Evolutionary conservation across 768 basidiomycete genomes (phyloP).

Genomic region (Phanerochaete sordida): DNA sequence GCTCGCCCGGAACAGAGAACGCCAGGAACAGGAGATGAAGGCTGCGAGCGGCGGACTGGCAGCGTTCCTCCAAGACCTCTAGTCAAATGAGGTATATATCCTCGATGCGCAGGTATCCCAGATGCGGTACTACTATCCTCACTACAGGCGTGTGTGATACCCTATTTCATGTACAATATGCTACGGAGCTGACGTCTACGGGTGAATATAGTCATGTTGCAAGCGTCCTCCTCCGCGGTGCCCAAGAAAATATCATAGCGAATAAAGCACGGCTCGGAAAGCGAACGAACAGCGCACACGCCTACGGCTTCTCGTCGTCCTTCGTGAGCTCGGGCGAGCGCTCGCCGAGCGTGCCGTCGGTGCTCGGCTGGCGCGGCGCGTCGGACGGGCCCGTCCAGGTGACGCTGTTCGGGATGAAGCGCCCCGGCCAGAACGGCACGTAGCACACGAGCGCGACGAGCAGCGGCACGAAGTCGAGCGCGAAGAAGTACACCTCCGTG

Average conservation of each 20-base stretch:
- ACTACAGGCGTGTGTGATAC: not conserved
- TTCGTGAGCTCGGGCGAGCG: not conserved
- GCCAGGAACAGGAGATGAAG: constrained; percentile 40
- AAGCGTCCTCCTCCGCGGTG: not conserved
- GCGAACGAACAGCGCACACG: not conserved
- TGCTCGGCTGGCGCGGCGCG: not conserved
- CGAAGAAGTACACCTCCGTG: constrained; percentile 63
- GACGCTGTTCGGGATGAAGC: constrained; percentile 36
- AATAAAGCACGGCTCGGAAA: not conserved
- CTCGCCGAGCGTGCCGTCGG: not conserved
- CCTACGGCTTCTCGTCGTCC: not conserved
- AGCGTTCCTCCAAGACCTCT: constrained; percentile 44
- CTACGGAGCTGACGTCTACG: not conserved
- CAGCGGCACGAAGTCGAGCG: constrained; percentile 63
- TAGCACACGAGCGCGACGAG: constrained; percentile 57
- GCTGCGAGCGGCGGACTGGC: constrained; percentile 40
- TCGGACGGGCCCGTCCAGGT: not conserved
- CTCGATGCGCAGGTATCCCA: not conserved
- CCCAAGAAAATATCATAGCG: not conserved
- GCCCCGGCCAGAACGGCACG: constrained; percentile 64
- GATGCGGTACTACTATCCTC: no score
- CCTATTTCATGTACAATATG: not conserved
- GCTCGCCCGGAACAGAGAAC: constrained; percentile 57
- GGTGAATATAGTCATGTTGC: not conserved
- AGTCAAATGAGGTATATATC: not conserved